These are phyloP conservation scores for Cladophialophora yegresii DNA, from an alignment of 2,329 filamentous ascomycete species.

Conservation along the genomic window DNA sequence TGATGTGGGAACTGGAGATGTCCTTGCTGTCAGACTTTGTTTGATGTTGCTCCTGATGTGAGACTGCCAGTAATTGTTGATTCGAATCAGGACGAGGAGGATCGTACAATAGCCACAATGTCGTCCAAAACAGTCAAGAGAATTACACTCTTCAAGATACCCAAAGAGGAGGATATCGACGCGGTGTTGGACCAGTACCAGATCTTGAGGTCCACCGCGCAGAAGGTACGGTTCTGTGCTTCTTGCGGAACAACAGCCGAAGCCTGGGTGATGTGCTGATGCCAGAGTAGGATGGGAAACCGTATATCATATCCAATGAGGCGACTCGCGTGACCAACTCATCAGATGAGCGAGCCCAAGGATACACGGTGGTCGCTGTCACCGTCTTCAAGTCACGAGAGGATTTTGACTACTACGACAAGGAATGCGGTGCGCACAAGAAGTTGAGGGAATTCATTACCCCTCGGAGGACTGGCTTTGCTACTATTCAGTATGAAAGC, in stretches of 20 bases:
- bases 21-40: neutral
- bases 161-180: constrained; percentile 49
- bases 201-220: constrained; percentile 46
- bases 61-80: neutral
- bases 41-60: neutral
- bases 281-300: constrained; percentile 63
- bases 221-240: constrained; percentile 44
- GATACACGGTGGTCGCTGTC: constrained; percentile 65
- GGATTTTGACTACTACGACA: constrained; percentile 72
- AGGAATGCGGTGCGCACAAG: constrained; percentile 58
- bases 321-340: constrained; percentile 60
- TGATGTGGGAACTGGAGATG: neutral
- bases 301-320: constrained; percentile 65
- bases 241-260: neutral
- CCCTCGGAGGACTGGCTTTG: constrained; percentile 42
- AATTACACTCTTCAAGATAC: constrained; percentile 58
- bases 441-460: constrained; percentile 47
- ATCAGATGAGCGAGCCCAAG: constrained; percentile 57
- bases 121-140: constrained; percentile 46
- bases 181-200: constrained; percentile 51
- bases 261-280: neutral
- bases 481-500: constrained; percentile 45
- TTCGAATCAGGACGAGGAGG: neutral
- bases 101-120: constrained; percentile 5
- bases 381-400: constrained; percentile 65